Evolutionary conservation across 176 grass and related monocot species (phyloP), one percentile per base, ranked within the genome.

Genomic region (Triticum timopheevii): DNA sequence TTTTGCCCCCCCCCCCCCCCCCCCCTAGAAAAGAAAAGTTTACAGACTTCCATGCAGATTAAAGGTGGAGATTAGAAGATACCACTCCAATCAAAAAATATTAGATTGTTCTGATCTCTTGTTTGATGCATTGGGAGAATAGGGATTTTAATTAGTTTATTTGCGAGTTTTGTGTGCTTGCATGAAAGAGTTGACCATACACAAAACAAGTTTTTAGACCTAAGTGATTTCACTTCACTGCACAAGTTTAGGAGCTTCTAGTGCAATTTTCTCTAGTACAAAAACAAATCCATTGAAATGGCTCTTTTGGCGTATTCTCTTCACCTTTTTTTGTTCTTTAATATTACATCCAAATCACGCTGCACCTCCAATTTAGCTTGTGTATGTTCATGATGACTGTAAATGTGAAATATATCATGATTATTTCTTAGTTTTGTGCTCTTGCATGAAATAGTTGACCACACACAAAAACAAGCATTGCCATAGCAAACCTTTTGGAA

Each of bases 241-340:
- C 24, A 39, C 33, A 75, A 80, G 17, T 80, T 75, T 85, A 75
- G 44, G 22, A 30, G 68, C 66, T 10, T 86, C 8, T 0, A 5
- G 7, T 77, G 50, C 49, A 86, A 38, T 89, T 61, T 76, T 76
- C 7, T 45, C 49, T 61, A 83, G 83, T 61, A 42, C 25, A 83
- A 69, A 66, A 30, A 20, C 12, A 68, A 80, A 52, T 17, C 45
- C 69, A 83, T 27, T 71, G n/a, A 56, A 27, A 5, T 81, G n/a
- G 3, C 38, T 6, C n/a, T 77, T 78, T 52, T 27, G 27, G 39
- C 16, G 30, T 65, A 77, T 7, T 24, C 50, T n/a, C 56, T 66
- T 24, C 50, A 71, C 30, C 69, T 28, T 45, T 63, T 63, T 39
- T 19, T 52, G 31, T 39, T 39, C 54, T 19, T 72, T 6, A 82